Base-by-base conservation (phyloP, 2,329 filamentous ascomycete genomes). In the Hypoxylon sp. region DNA sequence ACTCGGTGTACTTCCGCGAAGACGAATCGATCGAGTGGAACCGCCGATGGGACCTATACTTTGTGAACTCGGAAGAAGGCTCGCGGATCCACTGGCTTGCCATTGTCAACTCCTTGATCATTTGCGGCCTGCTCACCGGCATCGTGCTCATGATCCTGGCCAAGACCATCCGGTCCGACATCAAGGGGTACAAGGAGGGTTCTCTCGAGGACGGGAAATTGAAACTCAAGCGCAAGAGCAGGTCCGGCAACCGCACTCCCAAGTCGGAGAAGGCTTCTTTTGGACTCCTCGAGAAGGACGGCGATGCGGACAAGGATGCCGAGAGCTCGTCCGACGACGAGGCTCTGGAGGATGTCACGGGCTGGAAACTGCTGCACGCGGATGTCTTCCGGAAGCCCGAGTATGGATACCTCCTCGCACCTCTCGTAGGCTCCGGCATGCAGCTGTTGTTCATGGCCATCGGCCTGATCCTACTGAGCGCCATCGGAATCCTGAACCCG, bases 1-100 rank as follows among this genome's bases (percentile, higher is more conserved):
- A 96, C 72, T 93, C 90, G 2, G 88, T 96, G 9, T 95, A 94
- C 71, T 96, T 91, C 74, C 86, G 90, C 41, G 89, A 95, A 68
- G 90, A 95, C 55, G 82, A 87, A 30, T 83, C 80, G 13, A 77
- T 95, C 40, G 90, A 94, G 58, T 96, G 91, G 91, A 78, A 79
- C 48, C 90, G 87, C 62, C 83, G 91, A 45, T 96, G 91, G 91
- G 89, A 95, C 64, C 75, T 93, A 45, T 96, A 95, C 71, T 95
- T 96, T 73, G 89, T 88, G 52, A 91, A 93, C 69, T 89, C 94
- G 67, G 87, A 90, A 50, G 89, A 93, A 60, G 89, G 88, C 34
- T 86, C 83, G 17, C 86, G 84, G 67, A 90, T 93, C 16, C 91
- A 96, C 68, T 95, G 90, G 89, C 78, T 96, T 47, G 90, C 91